These are phyloP conservation scores for Agrostemma githago DNA, from an alignment of 148 eudicot species.

Conservation along the genomic window DNA sequence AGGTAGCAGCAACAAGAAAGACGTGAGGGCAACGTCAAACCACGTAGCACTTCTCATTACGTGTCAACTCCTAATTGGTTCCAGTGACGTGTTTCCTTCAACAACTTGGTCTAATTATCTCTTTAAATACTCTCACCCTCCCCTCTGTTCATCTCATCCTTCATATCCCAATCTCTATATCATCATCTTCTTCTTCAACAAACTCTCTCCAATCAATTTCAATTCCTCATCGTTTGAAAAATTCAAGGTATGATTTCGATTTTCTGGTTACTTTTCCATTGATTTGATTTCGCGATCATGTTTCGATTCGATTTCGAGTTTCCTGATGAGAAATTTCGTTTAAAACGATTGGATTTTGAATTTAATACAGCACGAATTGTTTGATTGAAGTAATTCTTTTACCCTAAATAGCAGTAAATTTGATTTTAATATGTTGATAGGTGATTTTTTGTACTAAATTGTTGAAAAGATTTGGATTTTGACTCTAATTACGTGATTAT, in stretches of 20 bases:
- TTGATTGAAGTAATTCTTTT: neutral
- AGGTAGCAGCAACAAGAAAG: neutral
- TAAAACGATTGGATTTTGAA: too few relatives aligned
- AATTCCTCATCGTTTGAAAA: neutral
- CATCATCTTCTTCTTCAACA: neutral
- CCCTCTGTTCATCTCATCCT: neutral
- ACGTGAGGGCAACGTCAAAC: constrained; percentile 3
- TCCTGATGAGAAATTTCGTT: too few relatives aligned
- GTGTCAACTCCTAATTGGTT: neutral
- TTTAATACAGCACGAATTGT: neutral
- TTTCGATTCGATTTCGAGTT: too few relatives aligned
- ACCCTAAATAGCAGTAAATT: neutral
- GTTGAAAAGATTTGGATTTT: too few relatives aligned
- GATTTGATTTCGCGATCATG: neutral
- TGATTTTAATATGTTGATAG: neutral
- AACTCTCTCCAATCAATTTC: too few relatives aligned
- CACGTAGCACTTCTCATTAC: neutral
- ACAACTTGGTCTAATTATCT: neutral
- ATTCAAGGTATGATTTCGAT: neutral
- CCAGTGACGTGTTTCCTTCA: neutral
- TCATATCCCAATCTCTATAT: neutral
- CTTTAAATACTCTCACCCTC: neutral
- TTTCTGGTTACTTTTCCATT: neutral
- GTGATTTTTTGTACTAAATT: neutral
- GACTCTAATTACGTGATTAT: too few relatives aligned